These are phyloP conservation scores for Pyricularia grisea DNA, from an alignment of 2,329 filamentous ascomycete genomes.

Conservation along the genomic window DNA sequence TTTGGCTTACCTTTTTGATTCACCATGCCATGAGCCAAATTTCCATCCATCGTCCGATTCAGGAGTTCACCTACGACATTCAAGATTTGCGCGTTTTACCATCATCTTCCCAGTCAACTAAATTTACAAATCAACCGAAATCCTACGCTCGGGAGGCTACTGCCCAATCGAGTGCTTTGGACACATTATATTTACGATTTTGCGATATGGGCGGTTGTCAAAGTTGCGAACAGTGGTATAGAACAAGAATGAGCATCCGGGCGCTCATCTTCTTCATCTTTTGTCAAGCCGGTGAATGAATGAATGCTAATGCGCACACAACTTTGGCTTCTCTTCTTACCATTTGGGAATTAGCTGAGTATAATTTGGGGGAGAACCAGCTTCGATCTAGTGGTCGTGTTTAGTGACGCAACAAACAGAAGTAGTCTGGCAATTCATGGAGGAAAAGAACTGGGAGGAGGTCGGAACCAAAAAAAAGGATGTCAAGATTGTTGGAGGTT, in stretches of 20 bases:
- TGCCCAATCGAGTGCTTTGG: constrained; percentile 26
- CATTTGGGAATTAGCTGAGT: neutral
- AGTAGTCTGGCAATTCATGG: neutral
- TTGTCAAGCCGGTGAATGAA: neutral
- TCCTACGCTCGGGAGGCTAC: constrained; percentile 28
- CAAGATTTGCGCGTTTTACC: constrained; percentile 20
- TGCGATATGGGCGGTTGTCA: constrained; percentile 18
- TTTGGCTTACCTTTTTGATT: constrained; percentile 3
- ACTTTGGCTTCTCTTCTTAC: neutral
- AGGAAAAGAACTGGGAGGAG: neutral
- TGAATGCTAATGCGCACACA: neutral
- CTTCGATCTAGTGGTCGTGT: constrained; percentile 1
- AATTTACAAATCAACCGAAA: constrained; percentile 25
- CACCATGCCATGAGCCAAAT: constrained; percentile 9
- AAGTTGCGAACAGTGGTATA: neutral
- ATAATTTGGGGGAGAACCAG: constrained; percentile 1
- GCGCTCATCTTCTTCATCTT: neutral
- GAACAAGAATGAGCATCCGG: neutral
- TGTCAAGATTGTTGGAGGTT: neutral
- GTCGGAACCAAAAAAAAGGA: neutral
- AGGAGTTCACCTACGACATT: constrained; percentile 19
- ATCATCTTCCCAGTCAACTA: constrained; percentile 26
- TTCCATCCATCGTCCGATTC: constrained; percentile 16
- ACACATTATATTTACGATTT: constrained; percentile 28
- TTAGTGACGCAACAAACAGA: neutral